These are phyloP conservation scores for Samsoniella hepiali DNA, from an alignment of 2,329 filamentous ascomycete genomes.

Conservation along the genomic window DNA sequence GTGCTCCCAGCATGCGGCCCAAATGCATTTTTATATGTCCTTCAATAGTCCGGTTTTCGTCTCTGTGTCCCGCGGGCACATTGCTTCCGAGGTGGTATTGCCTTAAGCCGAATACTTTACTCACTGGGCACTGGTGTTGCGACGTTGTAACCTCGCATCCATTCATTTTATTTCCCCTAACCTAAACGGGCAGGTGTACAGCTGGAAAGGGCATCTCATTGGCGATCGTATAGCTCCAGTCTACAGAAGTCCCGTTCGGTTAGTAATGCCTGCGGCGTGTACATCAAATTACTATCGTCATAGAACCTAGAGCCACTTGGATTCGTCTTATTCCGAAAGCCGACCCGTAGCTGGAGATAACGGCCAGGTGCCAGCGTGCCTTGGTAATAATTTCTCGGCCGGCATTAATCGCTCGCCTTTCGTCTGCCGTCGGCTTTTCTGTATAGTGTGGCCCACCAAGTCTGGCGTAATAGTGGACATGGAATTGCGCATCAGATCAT, in stretches of 20 bases:
- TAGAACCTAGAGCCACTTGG: not conserved
- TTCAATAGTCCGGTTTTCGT: not conserved
- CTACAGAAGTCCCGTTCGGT: not conserved
- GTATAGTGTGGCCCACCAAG: not conserved
- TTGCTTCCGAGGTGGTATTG: not conserved
- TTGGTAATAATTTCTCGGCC: not conserved
- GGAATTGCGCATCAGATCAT: not conserved
- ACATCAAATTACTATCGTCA: not conserved
- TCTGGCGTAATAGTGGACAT: slow-evolving; percentile 3
- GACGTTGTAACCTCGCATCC: not conserved
- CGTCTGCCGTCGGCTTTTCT: not conserved
- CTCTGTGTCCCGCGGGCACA: not conserved
- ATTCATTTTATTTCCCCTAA: not conserved
- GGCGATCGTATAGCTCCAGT: not conserved
- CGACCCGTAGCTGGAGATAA: not conserved
- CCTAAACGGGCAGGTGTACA: not conserved
- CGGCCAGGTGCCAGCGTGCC: not conserved
- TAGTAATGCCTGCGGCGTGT: not conserved
- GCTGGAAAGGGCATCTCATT: not conserved
- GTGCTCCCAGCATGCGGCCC: too few relatives aligned
- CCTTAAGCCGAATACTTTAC: not conserved
- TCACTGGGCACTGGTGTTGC: not conserved
- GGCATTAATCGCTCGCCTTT: not conserved
- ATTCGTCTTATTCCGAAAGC: not conserved
- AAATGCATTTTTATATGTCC: not conserved